A percentile compares a stretch with the other conserved stretches of the same genome.
Conservation (phyloP, 2,329 filamentous ascomycete species). For the Alternaria gaisen region DNA sequence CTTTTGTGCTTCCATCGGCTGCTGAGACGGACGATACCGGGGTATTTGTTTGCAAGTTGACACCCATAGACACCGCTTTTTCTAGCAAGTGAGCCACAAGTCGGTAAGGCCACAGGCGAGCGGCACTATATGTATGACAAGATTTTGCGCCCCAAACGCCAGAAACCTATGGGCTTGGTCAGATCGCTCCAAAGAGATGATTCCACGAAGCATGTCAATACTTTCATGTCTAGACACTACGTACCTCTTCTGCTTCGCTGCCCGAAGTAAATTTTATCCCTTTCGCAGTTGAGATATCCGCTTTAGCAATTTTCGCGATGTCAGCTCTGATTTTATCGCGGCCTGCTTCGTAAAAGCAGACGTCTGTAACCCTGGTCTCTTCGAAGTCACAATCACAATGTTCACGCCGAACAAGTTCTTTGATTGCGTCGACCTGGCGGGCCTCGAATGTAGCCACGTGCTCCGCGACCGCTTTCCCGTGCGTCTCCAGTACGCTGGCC, state of each 20-base stretch:
- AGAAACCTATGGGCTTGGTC: slow-evolving; percentile 9
- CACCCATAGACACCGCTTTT: slow-evolving; percentile 14
- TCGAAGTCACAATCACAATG: slow-evolving; percentile 23
- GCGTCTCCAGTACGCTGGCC: slow-evolving; percentile 15
- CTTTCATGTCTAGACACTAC: background rate
- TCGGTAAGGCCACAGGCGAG: slow-evolving; percentile 19
- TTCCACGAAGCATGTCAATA: background rate
- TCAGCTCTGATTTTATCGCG: slow-evolving; percentile 16
- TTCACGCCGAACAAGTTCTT: slow-evolving; percentile 18
- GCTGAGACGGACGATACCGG: slow-evolving; percentile 8
- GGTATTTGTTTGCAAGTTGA: slow-evolving; percentile 23
- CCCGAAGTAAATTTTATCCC: slow-evolving; percentile 10
- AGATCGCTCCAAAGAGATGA: background rate
- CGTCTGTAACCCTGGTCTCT: slow-evolving; percentile 20
- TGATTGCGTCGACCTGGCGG: slow-evolving; percentile 17
- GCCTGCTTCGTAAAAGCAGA: slow-evolving; percentile 12
- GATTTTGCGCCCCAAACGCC: slow-evolving; percentile 19
- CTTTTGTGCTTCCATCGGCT: background rate
- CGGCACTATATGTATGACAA: slow-evolving; percentile 22
- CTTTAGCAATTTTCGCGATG: slow-evolving; percentile 9
- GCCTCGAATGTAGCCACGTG: slow-evolving; percentile 25
- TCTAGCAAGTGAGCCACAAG: slow-evolving; percentile 18
- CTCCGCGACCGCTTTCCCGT: slow-evolving; percentile 20
- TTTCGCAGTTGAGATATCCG: slow-evolving; percentile 17
- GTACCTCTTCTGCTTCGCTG: slow-evolving; percentile 20